Conservation (phyloP, 2,329 filamentous ascomycete species). For the Xenoacremonium recifei region DNA sequence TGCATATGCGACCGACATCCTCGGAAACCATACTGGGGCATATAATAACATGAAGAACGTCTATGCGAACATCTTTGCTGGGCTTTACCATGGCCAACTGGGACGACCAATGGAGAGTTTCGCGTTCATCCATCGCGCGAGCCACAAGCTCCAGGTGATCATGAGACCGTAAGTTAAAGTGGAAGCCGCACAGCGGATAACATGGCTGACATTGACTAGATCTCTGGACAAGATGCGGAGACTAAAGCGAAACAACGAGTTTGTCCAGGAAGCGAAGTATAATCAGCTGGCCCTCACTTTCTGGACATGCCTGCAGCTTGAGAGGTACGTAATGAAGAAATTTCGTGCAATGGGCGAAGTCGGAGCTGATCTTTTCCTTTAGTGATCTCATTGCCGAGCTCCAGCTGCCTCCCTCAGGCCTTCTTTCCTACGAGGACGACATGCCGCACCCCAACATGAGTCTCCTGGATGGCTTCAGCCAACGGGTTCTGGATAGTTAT, state of each 20-base stretch:
- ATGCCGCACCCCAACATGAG: conserved; percentile 65
- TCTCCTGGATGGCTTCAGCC: conserved; percentile 41
- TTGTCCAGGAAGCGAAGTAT: conserved; percentile 42
- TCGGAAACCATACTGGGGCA: conserved; percentile 77
- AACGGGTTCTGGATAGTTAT: conserved; percentile 57
- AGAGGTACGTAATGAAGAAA: conserved; percentile 77
- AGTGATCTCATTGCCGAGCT: conserved; percentile 93
- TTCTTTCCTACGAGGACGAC: conserved; percentile 59
- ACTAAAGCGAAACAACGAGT: conserved; percentile 34
- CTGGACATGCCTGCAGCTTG: conserved; percentile 91
- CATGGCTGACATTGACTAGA: conserved; percentile 29
- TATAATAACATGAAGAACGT: conserved; percentile 80
- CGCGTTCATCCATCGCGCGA: conserved; percentile 56
- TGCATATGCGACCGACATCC: conserved; percentile 79
- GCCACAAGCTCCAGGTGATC: conserved; percentile 64
- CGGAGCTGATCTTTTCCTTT: no score
- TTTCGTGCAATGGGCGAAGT: no score
- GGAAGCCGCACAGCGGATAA: background rate
- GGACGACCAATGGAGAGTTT: conserved; percentile 85
- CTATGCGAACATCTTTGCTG: conserved; percentile 80
- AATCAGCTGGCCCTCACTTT: conserved; percentile 75
- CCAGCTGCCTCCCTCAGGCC: conserved; percentile 57
- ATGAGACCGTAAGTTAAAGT: conserved; percentile 66
- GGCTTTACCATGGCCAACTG: conserved; percentile 85
- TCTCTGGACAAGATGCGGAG: conserved; percentile 48